A percentile compares a stretch with the other conserved stretches of the same genome.
phyloP scores from a whole-genome alignment of 2,329 filamentous ascomycete genomes.

The Ilyonectria robusta region DNA sequence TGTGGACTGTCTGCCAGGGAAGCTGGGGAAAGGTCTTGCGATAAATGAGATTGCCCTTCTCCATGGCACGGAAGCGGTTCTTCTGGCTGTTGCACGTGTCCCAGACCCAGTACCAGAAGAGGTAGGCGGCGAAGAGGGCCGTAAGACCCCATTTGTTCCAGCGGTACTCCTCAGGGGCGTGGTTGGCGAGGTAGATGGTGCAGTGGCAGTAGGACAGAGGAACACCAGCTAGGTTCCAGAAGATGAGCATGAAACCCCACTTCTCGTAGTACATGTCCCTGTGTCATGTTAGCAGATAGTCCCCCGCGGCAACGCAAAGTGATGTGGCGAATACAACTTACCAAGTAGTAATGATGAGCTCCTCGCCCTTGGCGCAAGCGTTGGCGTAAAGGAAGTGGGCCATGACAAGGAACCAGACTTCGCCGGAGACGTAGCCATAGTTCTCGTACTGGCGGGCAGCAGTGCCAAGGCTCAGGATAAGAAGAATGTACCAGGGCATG shows the following conservation, averaged over 20 bases:
- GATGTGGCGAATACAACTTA: slow-evolving; percentile 39
- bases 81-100: slow-evolving; percentile 94
- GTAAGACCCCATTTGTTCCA: slow-evolving; percentile 80
- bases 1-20: slow-evolving; percentile 87
- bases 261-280: slow-evolving; percentile 97
- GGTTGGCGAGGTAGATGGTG: slow-evolving; percentile 90
- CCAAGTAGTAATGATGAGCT: slow-evolving; percentile 90
- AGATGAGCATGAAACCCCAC: slow-evolving; percentile 97
- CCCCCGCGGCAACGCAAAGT: too few species aligned
- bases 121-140: slow-evolving; percentile 77
- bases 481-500: slow-evolving; percentile 91
- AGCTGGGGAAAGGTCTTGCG: slow-evolving; percentile 90
- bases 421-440: slow-evolving; percentile 89
- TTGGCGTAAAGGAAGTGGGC: slow-evolving; percentile 94
- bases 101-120: slow-evolving; percentile 92
- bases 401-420: slow-evolving; percentile 87
- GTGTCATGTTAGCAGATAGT: slow-evolving; percentile 5
- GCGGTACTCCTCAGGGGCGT: slow-evolving; percentile 81
- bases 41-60: slow-evolving; percentile 78
- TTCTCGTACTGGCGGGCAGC: slow-evolving; percentile 87
- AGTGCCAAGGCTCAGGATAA: slow-evolving; percentile 82
- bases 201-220: slow-evolving; percentile 95
- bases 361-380: slow-evolving; percentile 92
- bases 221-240: slow-evolving; percentile 96
- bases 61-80: slow-evolving; percentile 88